phyloP scores from a whole-genome alignment of 1,139 yeast genomes.

The Groenewaldozyma sp. region DNA sequence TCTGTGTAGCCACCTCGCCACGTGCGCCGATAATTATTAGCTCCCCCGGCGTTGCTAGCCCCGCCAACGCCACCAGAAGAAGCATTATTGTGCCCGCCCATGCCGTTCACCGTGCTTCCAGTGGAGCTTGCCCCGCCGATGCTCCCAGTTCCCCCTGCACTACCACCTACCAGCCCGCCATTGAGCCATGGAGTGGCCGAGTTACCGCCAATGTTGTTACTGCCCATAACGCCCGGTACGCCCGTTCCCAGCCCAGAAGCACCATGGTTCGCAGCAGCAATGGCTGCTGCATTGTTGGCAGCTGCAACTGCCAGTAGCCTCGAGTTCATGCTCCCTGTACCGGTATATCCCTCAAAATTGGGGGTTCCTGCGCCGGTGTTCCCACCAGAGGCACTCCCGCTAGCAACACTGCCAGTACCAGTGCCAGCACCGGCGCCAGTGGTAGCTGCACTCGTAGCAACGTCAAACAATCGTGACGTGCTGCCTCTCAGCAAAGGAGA shows the following conservation, averaged over 20 bases:
- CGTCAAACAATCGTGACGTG: slow-evolving; percentile 5
- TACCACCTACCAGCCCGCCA: slow-evolving; percentile 2
- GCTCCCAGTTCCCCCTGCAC: not conserved
- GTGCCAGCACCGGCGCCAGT: not conserved
- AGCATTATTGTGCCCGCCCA: not conserved
- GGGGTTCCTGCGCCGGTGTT: too few relatives aligned
- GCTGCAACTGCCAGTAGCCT: not conserved
- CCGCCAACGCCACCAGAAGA: slow-evolving; percentile 15
- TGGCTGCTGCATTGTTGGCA: not conserved
- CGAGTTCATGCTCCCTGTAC: not conserved
- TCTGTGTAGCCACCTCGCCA: slow-evolving; percentile 17
- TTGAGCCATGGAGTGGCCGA: too few relatives aligned
- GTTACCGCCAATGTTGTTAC: too few relatives aligned
- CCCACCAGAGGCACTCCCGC: not conserved
- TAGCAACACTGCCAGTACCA: not conserved
- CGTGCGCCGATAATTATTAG: slow-evolving; percentile 23
- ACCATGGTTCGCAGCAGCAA: not conserved
- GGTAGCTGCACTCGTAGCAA: not conserved
- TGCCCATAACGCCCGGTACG: slow-evolving; percentile 2
- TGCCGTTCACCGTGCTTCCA: slow-evolving; percentile 1
- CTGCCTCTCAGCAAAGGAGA: slow-evolving; percentile 5
- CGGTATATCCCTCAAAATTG: too few relatives aligned
- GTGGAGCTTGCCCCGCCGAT: not conserved
- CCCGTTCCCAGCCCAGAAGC: not conserved
- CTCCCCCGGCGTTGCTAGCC: slow-evolving; percentile 27